These are phyloP conservation scores for Mycosarcoma mackinlayi DNA, from an alignment of 1,284 basidiomycete species.

Conservation along the genomic window DNA sequence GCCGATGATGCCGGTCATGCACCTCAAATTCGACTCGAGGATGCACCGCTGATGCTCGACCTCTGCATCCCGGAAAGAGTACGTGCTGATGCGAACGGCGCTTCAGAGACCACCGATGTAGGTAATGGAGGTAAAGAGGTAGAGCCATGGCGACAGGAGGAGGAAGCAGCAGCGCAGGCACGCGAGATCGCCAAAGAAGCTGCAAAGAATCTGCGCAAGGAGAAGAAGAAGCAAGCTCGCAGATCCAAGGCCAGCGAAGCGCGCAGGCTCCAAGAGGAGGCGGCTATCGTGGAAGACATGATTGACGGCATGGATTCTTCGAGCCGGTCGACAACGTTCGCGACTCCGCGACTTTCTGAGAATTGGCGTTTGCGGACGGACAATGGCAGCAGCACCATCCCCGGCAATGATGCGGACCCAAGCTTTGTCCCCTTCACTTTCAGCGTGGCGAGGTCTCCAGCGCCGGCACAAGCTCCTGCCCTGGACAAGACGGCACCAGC, in stretches of 20 bases:
- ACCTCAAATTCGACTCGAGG: neutral
- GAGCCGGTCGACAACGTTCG: neutral
- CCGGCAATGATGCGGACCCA: neutral
- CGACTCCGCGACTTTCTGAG: neutral
- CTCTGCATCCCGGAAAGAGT: slow-evolving; percentile 21
- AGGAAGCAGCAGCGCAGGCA: slow-evolving; percentile 16
- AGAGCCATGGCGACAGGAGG: slow-evolving; percentile 14
- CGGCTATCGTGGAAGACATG: slow-evolving; percentile 31
- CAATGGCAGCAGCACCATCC: neutral
- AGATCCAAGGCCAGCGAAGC: slow-evolving; percentile 22
- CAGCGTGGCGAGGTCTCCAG: slow-evolving; percentile 18
- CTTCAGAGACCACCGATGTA: neutral
- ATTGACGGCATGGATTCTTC: slow-evolving; percentile 29
- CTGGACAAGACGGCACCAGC: neutral
- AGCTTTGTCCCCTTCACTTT: slow-evolving; percentile 20
- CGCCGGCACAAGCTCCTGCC: neutral
- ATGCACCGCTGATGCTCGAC: slow-evolving; percentile 30
- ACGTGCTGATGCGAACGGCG: neutral
- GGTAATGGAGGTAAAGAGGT: neutral
- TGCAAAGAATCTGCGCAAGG: slow-evolving; percentile 9
- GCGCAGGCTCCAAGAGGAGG: slow-evolving; percentile 23
- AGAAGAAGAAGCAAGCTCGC: slow-evolving; percentile 22
- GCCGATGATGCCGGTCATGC: neutral
- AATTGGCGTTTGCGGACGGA: slow-evolving; percentile 15
- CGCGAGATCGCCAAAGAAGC: slow-evolving; percentile 23